Evolutionary conservation across 2,329 filamentous ascomycete species (phyloP).

Genomic region (Ophiostoma himal-ulmi): DNA sequence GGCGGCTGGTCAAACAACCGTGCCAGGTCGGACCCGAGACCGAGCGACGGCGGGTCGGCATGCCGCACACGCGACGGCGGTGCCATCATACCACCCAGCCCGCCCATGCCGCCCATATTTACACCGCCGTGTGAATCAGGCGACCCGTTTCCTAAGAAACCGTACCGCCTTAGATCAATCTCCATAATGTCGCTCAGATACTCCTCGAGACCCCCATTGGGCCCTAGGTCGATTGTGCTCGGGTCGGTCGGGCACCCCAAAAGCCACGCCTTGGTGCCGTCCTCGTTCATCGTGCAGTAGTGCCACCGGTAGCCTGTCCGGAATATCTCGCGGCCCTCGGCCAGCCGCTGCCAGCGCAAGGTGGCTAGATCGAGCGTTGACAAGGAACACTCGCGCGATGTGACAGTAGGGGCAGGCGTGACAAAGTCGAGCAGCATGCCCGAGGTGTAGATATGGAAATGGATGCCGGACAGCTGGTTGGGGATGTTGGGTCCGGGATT

Average conservation of each 20-base stretch:
- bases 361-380: conserved; percentile 83
- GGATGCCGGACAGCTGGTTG: conserved; percentile 81
- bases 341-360: conserved; percentile 88
- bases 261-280: conserved; percentile 93
- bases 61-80: conserved; percentile 45
- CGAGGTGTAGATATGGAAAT: conserved; percentile 93
- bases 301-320: conserved; percentile 92
- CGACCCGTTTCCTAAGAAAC: conserved; percentile 76
- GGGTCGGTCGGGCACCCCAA: conserved; percentile 82
- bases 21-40: conserved; percentile 78
- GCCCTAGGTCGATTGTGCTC: conserved; percentile 57
- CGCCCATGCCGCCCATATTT: conserved; percentile 32
- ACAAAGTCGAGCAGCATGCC: conserved; percentile 90
- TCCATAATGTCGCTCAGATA: conserved; percentile 92
- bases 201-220: conserved; percentile 68
- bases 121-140: conserved; percentile 37
- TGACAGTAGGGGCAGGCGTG: conserved; percentile 82
- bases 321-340: conserved; percentile 91
- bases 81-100: conserved; percentile 28
- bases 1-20: conserved; percentile 81
- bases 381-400: conserved; percentile 79
- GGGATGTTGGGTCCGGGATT: conserved; percentile 80
- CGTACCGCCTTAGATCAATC: conserved; percentile 86
- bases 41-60: conserved; percentile 53
- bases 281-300: conserved; percentile 92